Conservation (phyloP, 1,139 yeast species). For the Insectozyma bohioensis region DNA sequence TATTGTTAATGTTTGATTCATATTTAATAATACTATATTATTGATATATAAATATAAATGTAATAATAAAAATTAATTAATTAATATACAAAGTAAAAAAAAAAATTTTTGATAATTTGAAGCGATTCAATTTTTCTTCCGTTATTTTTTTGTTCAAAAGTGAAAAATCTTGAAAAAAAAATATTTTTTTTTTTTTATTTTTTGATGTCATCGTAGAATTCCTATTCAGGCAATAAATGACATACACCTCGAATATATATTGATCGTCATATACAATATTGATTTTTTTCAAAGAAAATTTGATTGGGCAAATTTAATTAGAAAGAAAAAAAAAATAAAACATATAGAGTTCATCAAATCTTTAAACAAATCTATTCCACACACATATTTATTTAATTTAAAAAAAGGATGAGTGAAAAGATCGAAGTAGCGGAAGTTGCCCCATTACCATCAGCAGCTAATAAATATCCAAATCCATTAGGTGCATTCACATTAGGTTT, state of each 20-base stretch:
- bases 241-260: background rate
- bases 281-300: constrained; percentile 9
- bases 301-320: constrained; percentile 12
- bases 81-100: background rate
- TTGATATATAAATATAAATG: background rate
- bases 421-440: constrained; percentile 9
- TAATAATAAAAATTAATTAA: no score
- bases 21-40: constrained; percentile 12
- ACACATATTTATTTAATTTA: background rate
- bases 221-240: constrained; percentile 6
- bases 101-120: no score
- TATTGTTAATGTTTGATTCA: constrained; percentile 47
- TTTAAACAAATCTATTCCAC: background rate
- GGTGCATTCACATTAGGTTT: constrained; percentile 39
- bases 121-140: no score
- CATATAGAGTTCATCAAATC: background rate
- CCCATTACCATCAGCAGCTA: constrained; percentile 35
- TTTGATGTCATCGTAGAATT: constrained; percentile 10
- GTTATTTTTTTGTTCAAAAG: background rate
- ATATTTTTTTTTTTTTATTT: no score
- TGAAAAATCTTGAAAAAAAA: constrained; percentile 4
- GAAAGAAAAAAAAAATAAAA: constrained; percentile 4
- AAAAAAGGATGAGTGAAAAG: constrained; percentile 15
- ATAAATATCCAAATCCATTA: constrained; percentile 46
- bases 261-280: no score